These are phyloP conservation scores for Liriodendron chinense DNA, from an alignment of 164 flowering plant genomes.

Conservation along the genomic window DNA sequence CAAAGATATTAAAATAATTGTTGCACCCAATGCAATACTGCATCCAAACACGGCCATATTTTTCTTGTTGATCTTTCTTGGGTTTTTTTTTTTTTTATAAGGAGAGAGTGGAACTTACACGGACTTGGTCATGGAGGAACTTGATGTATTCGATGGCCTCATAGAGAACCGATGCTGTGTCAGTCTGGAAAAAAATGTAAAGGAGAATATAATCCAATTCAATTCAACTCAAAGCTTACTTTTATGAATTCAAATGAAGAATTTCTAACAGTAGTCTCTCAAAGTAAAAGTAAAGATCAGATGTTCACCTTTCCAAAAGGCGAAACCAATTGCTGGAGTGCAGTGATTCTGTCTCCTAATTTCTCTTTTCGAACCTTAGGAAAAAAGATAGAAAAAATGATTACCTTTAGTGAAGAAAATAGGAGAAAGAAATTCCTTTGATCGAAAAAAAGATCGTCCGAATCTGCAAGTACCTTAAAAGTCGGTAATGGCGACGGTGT, in stretches of 20 bases:
- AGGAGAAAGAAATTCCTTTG: neutral
- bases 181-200: conserved; percentile 25
- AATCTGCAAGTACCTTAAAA: conserved; percentile 42
- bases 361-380: conserved; percentile 91
- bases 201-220: conserved; percentile 9
- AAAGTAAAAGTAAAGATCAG: conserved; percentile 14
- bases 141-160: conserved; percentile 85
- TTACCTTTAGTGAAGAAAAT: no score
- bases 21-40: no score
- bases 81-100: neutral
- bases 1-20: no score
- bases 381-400: neutral
- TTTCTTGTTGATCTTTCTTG: neutral
- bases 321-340: conserved; percentile 98
- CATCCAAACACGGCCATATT: no score
- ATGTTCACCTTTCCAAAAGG: conserved; percentile 94
- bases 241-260: neutral
- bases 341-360: conserved; percentile 98
- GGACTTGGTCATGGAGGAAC: conserved; percentile 80
- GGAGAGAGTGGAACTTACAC: conserved; percentile 40
- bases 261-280: neutral
- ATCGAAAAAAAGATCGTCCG: conserved; percentile 6
- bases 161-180: conserved; percentile 71
- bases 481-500: conserved; percentile 71
- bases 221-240: conserved; percentile 3